Percentiles rank a stretch among this genome's conserved stretches.
phyloP scores from a whole-genome alignment of 805 yeast genomes.

The Tetrapisispora namnaoensis region DNA sequence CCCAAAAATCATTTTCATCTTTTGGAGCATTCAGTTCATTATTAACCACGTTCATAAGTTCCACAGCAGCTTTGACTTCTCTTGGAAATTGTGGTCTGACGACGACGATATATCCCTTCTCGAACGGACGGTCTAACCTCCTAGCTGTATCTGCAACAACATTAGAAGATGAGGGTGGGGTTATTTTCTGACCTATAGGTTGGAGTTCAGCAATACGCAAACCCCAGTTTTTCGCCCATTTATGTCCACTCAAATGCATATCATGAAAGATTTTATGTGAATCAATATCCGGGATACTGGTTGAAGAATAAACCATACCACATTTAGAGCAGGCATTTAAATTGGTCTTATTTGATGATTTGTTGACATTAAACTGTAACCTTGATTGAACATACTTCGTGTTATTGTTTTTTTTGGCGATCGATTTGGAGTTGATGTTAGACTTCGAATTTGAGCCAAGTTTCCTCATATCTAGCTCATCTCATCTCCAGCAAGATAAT shows the following conservation, averaged over 20 bases:
- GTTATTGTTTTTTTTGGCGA: not conserved
- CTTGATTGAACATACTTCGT: conserved; percentile 13
- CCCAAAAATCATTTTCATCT: conserved; percentile 36
- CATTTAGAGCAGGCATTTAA: conserved; percentile 19
- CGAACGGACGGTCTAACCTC: not conserved
- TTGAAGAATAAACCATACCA: conserved; percentile 20
- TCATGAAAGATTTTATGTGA: conserved; percentile 45
- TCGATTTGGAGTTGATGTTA: not conserved
- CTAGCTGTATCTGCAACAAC: not conserved
- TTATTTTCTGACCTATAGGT: not conserved
- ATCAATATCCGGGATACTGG: conserved; percentile 12
- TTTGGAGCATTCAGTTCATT: conserved; percentile 50
- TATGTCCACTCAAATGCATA: conserved; percentile 38
- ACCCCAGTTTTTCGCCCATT: conserved; percentile 38
- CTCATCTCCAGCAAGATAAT: too few species aligned
- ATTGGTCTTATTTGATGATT: not conserved
- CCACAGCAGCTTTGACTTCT: conserved; percentile 31
- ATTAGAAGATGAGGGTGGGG: conserved; percentile 12
- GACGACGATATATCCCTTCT: conserved; percentile 29
- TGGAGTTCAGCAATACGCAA: not conserved
- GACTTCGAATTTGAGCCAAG: not conserved
- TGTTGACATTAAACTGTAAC: conserved; percentile 8
- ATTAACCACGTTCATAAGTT: conserved; percentile 45
- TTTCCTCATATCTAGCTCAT: not conserved
- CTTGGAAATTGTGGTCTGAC: conserved; percentile 23